These are phyloP conservation scores for Sclerotinia borealis DNA, from an alignment of 2,329 filamentous ascomycete genomes.

Conservation along the genomic window DNA sequence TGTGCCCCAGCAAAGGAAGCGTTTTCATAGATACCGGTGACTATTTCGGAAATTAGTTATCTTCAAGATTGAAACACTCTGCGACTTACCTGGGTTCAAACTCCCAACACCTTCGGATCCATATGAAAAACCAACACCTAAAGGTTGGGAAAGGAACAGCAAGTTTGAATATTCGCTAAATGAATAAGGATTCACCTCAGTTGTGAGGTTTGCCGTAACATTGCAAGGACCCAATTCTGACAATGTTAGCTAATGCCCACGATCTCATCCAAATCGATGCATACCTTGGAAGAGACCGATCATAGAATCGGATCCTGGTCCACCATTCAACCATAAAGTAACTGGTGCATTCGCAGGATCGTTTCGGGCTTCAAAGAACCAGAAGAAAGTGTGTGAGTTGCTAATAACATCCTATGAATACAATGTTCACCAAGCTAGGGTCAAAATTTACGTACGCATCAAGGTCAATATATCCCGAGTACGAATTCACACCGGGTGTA, in stretches of 20 bases:
- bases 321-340: slow-evolving; percentile 49
- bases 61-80: background rate
- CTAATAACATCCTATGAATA: slow-evolving; percentile 2
- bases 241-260: background rate
- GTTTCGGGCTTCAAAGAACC: slow-evolving; percentile 46
- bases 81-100: slow-evolving; percentile 21
- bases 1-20: slow-evolving; percentile 18
- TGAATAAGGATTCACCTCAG: slow-evolving; percentile 48
- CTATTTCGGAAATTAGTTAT: background rate
- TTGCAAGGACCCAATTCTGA: slow-evolving; percentile 37
- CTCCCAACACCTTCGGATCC: slow-evolving; percentile 36
- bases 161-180: slow-evolving; percentile 55
- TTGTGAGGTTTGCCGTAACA: slow-evolving; percentile 30
- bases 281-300: slow-evolving; percentile 45
- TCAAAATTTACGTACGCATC: slow-evolving; percentile 15
- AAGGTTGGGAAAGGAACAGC: slow-evolving; percentile 50
- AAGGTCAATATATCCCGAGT: slow-evolving; percentile 28
- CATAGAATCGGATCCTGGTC: slow-evolving; percentile 46
- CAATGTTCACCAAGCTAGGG: background rate
- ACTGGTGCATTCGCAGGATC: slow-evolving; percentile 41
- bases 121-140: slow-evolving; percentile 61
- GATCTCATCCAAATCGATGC: background rate
- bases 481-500: slow-evolving; percentile 28
- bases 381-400: slow-evolving; percentile 40
- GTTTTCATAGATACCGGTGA: slow-evolving; percentile 14